A percentile compares a stretch with the other conserved stretches of the same genome.
These are phyloP conservation scores for Diutina siamensis DNA, from an alignment of 1,139 yeast genomes.

Conservation along the genomic window DNA sequence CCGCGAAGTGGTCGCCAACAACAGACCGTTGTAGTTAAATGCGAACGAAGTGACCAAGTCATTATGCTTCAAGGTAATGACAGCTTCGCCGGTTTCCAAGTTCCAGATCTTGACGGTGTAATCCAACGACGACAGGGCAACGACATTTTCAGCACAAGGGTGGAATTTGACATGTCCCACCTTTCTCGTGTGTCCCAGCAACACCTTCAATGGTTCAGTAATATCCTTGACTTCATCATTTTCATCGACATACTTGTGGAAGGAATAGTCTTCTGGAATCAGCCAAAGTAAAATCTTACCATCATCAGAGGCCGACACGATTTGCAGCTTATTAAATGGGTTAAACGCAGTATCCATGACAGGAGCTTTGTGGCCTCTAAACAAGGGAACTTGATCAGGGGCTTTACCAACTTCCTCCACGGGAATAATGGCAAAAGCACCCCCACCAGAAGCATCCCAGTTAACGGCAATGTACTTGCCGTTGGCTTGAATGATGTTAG, in stretches of 20 bases:
- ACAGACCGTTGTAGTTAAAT: conserved; percentile 80
- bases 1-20: conserved; percentile 83
- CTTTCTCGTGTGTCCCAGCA: conserved; percentile 82
- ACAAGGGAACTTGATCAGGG: conserved; percentile 86
- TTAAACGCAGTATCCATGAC: conserved; percentile 91
- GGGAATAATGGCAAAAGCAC: conserved; percentile 92
- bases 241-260: conserved; percentile 46
- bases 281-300: conserved; percentile 82
- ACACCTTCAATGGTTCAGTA: conserved; percentile 49
- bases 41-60: conserved; percentile 86
- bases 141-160: conserved; percentile 75
- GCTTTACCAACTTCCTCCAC: conserved; percentile 80
- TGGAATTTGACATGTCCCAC: conserved; percentile 90
- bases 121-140: conserved; percentile 87
- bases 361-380: conserved; percentile 92
- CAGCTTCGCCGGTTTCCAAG: conserved; percentile 59
- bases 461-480: conserved; percentile 79
- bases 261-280: conserved; percentile 70
- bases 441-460: conserved; percentile 96
- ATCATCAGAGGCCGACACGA: conserved; percentile 88
- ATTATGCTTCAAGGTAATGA: conserved; percentile 68
- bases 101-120: conserved; percentile 89
- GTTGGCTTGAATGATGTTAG: conserved; percentile 68
- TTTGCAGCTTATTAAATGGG: conserved; percentile 68
- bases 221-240: conserved; percentile 61